Percentiles rank a stretch among this genome's conserved stretches.
phyloP scores from a whole-genome alignment of 306 rosid species.

The Vigna trinervia region DNA sequence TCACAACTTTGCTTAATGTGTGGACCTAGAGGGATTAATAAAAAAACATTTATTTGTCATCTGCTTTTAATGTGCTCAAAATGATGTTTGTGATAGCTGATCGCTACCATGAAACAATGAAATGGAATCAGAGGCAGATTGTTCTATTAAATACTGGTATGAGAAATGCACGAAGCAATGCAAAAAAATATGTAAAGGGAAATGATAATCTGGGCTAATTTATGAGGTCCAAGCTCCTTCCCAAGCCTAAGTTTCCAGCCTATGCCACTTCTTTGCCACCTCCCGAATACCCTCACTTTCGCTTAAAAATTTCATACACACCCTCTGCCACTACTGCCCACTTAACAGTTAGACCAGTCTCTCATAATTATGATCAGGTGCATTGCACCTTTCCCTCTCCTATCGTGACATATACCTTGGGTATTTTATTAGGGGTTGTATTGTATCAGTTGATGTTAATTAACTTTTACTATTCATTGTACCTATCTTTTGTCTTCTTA shows the following conservation, averaged over 20 bases:
- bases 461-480: constrained; percentile 21
- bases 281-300: not conserved
- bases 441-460: not conserved
- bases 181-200: not conserved
- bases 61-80: too few species aligned
- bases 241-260: not conserved
- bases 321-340: not conserved
- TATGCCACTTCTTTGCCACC: not conserved
- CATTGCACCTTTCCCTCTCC: not conserved
- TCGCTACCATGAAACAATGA: too few species aligned
- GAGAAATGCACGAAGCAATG: too few species aligned
- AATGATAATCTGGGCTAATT: not conserved
- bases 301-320: not conserved
- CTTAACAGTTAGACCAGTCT: not conserved
- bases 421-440: not conserved
- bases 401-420: not conserved
- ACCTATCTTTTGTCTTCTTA: not conserved
- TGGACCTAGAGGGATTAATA: not conserved
- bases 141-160: not conserved
- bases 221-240: not conserved
- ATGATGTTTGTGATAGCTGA: too few species aligned
- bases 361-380: not conserved
- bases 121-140: too few species aligned
- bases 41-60: too few species aligned
- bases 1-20: not conserved